Percentiles rank a stretch among this genome's conserved stretches.
These are phyloP conservation scores for Calonectria pteridis DNA, from an alignment of 2,329 filamentous ascomycete genomes.

Conservation along the genomic window DNA sequence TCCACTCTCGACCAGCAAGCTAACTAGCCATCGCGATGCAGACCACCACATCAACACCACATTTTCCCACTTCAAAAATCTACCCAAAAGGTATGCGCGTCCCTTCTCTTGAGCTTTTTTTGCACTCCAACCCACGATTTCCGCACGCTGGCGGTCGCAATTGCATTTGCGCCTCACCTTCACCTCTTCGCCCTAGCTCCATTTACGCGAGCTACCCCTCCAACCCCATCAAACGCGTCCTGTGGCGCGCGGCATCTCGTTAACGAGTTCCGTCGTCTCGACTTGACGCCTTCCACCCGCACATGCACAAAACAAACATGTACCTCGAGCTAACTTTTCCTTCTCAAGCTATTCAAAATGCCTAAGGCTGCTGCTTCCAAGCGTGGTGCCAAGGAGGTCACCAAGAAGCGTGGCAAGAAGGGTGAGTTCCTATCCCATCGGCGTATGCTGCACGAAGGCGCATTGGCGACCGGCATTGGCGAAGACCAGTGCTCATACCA, in stretches of 20 bases:
- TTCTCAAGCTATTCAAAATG: conserved; percentile 60
- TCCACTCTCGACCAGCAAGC: conserved; percentile 30
- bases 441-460: neutral
- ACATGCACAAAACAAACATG: neutral
- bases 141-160: conserved; percentile 39
- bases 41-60: conserved; percentile 41
- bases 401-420: conserved; percentile 70
- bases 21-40: conserved; percentile 47
- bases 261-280: neutral
- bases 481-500: neutral
- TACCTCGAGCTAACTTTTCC: conserved; percentile 38
- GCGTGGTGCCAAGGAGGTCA: conserved; percentile 65
- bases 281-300: neutral
- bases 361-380: conserved; percentile 68
- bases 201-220: conserved; percentile 43
- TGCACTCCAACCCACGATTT: conserved; percentile 30
- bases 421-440: conserved; percentile 55
- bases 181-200: conserved; percentile 29
- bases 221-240: conserved; percentile 14
- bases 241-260: neutral
- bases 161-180: conserved; percentile 47
- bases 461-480: neutral
- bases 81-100: conserved; percentile 39
- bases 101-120: conserved; percentile 29
- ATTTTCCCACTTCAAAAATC: conserved; percentile 27